Percentiles rank a stretch among this genome's conserved stretches.
Evolutionary conservation across 345 rosid genomes (phyloP).

Genomic region (Rubroshorea leprosula): DNA sequence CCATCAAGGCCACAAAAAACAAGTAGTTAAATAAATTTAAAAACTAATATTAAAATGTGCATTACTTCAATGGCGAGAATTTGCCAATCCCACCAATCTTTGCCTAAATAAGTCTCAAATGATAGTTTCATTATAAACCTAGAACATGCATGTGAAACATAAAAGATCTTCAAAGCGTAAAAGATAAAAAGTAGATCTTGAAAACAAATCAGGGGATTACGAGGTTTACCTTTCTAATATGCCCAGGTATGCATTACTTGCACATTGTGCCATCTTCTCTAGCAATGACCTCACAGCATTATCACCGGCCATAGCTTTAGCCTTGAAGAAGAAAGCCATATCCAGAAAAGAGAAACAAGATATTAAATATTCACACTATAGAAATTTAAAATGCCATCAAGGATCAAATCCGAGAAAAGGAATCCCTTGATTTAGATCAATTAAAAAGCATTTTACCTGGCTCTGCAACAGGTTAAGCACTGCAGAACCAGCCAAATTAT

Average conservation of each 20-base stretch:
- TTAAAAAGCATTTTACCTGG: conserved; percentile 46
- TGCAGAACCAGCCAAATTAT: conserved; percentile 74
- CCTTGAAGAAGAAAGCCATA: conserved; percentile 42
- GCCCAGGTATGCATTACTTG: conserved; percentile 89
- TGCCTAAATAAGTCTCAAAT: neutral
- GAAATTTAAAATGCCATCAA: conserved; percentile 4
- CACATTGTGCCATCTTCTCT: conserved; percentile 92
- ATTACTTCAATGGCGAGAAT: too few relatives aligned
- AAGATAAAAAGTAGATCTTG: neutral
- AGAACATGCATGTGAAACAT: neutral
- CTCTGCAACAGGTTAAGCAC: conserved; percentile 94
- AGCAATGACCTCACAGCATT: conserved; percentile 86
- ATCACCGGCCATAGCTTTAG: conserved; percentile 96
- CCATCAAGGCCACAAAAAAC: neutral
- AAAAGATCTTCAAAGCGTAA: neutral
- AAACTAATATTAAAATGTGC: too few relatives aligned
- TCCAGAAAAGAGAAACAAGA: conserved; percentile 18
- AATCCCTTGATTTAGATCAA: neutral
- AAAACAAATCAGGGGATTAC: neutral
- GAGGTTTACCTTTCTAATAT: conserved; percentile 78
- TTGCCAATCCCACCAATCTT: too few relatives aligned
- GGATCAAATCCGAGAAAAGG: conserved; percentile 1
- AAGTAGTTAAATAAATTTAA: too few relatives aligned
- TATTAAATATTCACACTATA: neutral
- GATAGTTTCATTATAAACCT: neutral